Conservation (phyloP, 1,284 basidiomycete species). For the Boletus hoseneyae region DNA sequence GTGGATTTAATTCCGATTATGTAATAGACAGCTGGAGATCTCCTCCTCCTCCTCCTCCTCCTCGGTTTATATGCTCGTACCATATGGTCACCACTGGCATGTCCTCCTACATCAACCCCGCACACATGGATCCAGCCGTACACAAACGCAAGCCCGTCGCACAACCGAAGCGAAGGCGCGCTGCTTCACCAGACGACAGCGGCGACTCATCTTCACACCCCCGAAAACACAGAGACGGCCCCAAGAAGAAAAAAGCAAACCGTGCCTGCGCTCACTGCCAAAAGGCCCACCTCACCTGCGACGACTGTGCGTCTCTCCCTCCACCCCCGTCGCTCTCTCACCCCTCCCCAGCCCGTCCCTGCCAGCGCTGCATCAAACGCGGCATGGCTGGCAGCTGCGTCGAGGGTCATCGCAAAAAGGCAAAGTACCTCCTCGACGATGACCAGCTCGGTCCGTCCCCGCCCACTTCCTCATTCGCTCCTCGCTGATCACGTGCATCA, state of each 20-base stretch:
- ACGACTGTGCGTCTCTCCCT: slow-evolving; percentile 70
- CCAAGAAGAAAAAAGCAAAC: slow-evolving; percentile 90
- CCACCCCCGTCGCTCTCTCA: slow-evolving; percentile 15
- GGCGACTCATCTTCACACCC: slow-evolving; percentile 43
- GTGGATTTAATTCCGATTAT: background rate
- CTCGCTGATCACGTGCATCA: slow-evolving; percentile 38
- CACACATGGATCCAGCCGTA: slow-evolving; percentile 21
- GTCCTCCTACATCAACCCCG: slow-evolving; percentile 26
- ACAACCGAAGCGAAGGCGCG: slow-evolving; percentile 42
- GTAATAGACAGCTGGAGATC: slow-evolving; percentile 9
- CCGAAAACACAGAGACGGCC: slow-evolving; percentile 61
- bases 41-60: slow-evolving; percentile 7
- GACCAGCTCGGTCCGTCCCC: slow-evolving; percentile 76
- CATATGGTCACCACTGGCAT: slow-evolving; percentile 7
- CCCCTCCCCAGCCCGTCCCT: slow-evolving; percentile 75
- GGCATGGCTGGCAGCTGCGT: slow-evolving; percentile 86
- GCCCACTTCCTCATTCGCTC: slow-evolving; percentile 21
- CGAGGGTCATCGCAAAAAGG: slow-evolving; percentile 96
- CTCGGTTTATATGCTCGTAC: background rate
- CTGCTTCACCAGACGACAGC: slow-evolving; percentile 44
- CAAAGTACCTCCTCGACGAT: slow-evolving; percentile 93
- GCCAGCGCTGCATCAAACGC: slow-evolving; percentile 92
- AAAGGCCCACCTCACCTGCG: slow-evolving; percentile 94
- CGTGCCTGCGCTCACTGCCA: slow-evolving; percentile 95
- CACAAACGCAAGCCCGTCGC: slow-evolving; percentile 16